Percentiles rank a stretch among this genome's conserved stretches.
phyloP scores from a whole-genome alignment of 2,329 filamentous ascomycete genomes.

The Aspergillus amoenus region DNA sequence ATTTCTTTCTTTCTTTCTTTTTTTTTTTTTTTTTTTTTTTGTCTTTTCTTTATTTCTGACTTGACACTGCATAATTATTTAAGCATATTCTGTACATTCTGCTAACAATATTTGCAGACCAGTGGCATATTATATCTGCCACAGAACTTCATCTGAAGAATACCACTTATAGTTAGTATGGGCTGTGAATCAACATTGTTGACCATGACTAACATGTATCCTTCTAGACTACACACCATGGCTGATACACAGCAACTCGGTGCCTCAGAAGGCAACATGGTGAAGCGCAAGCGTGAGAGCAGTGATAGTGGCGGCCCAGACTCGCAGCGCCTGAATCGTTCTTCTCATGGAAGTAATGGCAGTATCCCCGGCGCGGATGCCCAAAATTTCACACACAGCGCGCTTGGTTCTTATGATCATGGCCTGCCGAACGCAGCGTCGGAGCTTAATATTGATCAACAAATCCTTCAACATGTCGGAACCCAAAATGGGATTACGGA shows the following conservation, averaged over 20 bases:
- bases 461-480: constrained; percentile 50
- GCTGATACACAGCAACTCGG: constrained; percentile 38
- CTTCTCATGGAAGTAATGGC: constrained; percentile 41
- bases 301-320: constrained; percentile 41
- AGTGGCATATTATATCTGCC: background rate
- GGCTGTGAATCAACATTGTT: background rate
- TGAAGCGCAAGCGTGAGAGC: constrained; percentile 44
- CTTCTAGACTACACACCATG: constrained; percentile 25
- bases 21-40: background rate
- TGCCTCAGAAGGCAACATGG: constrained; percentile 32
- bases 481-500: constrained; percentile 55
- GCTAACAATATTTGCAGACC: constrained; percentile 7
- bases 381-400: constrained; percentile 36
- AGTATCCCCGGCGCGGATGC: constrained; percentile 35
- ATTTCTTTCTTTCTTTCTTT: background rate
- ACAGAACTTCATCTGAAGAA: background rate
- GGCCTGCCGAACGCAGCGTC: constrained; percentile 36
- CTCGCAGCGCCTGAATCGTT: constrained; percentile 41
- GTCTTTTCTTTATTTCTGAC: background rate
- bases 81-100: background rate
- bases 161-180: constrained; percentile 1
- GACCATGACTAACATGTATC: constrained; percentile 1
- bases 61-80: background rate
- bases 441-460: constrained; percentile 46
- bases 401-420: constrained; percentile 39